phyloP scores from a whole-genome alignment of 192 early-diverging fungal genomes.

The Coemansia sp. region DNA sequence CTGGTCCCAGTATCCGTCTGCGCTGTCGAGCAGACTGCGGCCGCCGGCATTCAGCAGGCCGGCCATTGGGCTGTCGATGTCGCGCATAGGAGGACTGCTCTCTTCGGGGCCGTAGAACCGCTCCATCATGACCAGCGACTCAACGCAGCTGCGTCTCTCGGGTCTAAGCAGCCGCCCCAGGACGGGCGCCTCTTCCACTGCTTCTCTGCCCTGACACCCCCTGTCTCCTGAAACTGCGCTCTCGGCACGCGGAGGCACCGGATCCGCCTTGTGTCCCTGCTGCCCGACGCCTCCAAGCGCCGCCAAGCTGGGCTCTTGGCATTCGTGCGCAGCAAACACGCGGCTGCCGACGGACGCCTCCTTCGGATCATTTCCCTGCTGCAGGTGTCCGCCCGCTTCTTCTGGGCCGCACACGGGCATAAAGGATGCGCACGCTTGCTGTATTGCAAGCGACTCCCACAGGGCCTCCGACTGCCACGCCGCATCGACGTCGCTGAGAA shows the following conservation, averaged over 20 bases:
- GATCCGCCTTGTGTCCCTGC: not conserved
- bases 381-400: not conserved
- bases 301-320: not conserved
- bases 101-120: not conserved
- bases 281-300: not conserved
- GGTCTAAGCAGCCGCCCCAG: not conserved
- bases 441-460: constrained; percentile 1
- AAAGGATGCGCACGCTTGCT: not conserved
- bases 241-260: not conserved
- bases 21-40: not conserved
- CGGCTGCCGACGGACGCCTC: not conserved
- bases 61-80: not conserved
- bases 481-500: not conserved
- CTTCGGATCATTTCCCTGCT: not conserved
- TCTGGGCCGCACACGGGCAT: not conserved
- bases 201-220: no score
- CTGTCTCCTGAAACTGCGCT: not conserved
- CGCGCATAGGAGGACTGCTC: not conserved
- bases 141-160: not conserved
- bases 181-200: not conserved
- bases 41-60: not conserved
- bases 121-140: not conserved
- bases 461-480: not conserved
- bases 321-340: not conserved
- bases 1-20: constrained; percentile 2